A percentile compares a stretch with the other conserved stretches of the same genome.
Conservation (phyloP, 192 early-diverging fungal species). For the Linnemannia schmuckeri region DNA sequence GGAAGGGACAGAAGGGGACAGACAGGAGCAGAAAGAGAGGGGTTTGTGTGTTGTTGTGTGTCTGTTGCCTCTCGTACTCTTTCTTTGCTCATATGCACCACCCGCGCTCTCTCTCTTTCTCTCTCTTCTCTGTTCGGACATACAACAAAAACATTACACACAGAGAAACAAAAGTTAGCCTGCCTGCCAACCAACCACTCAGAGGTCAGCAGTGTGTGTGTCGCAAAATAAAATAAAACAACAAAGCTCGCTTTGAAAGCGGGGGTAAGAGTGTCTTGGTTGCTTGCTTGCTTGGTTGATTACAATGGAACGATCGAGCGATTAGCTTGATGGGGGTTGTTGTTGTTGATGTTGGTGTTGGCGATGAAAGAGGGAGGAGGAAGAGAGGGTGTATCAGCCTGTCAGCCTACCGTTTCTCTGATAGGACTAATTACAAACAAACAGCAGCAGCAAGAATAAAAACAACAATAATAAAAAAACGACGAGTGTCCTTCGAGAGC, state of each 20-base stretch:
- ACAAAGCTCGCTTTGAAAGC: neutral
- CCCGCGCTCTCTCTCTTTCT: neutral
- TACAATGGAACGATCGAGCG: neutral
- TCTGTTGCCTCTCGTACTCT: neutral
- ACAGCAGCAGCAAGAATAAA: neutral
- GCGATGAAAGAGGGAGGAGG: neutral
- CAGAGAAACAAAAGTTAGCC: neutral
- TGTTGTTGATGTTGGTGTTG: neutral
- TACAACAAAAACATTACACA: neutral
- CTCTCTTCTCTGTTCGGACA: neutral
- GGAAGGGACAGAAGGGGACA: conserved; percentile 12
- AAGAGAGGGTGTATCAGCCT: neutral
- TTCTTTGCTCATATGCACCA: conserved; percentile 2
- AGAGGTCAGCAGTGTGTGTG: neutral
- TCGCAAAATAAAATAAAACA: neutral
- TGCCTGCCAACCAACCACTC: neutral
- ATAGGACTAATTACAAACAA: neutral
- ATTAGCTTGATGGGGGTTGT: neutral
- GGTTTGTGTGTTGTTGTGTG: neutral
- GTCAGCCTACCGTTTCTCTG: neutral
- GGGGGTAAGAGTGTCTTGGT: neutral
- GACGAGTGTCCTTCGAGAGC: neutral
- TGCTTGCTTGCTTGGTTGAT: neutral
- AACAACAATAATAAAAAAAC: neutral
- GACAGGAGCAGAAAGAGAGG: conserved; percentile 1